Conservation (phyloP, 345 rosid species). For the Eucalyptus brandiana region DNA sequence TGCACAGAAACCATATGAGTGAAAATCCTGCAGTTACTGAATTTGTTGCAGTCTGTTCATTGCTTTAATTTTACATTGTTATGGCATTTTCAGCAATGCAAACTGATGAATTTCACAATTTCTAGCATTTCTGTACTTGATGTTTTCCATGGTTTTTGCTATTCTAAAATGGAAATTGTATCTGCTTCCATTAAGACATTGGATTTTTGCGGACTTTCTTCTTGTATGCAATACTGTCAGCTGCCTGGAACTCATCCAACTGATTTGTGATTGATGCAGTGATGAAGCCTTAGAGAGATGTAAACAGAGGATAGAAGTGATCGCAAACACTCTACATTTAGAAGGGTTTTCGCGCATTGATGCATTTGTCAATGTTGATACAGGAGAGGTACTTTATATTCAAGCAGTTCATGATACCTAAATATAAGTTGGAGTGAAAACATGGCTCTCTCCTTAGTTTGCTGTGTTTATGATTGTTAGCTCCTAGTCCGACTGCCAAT, state of each 20-base stretch:
- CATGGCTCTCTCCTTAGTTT: not conserved
- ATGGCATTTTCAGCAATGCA: not conserved
- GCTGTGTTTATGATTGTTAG: not conserved
- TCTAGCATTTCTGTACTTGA: not conserved
- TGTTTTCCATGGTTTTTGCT: not conserved
- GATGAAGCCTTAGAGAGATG: slow-evolving; percentile 53
- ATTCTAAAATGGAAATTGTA: not conserved
- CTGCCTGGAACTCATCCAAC: not conserved
- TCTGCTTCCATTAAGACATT: not conserved
- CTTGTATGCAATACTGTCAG: not conserved
- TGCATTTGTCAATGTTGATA: slow-evolving; percentile 82
- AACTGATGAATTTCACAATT: not conserved
- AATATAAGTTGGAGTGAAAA: not conserved
- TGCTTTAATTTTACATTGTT: not conserved
- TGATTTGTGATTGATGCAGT: slow-evolving; percentile 17
- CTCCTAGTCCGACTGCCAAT: not conserved
- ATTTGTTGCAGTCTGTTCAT: not conserved
- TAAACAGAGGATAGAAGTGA: slow-evolving; percentile 59
- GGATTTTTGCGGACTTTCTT: not conserved
- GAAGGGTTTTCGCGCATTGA: slow-evolving; percentile 94
- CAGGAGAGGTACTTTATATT: slow-evolving; percentile 59
- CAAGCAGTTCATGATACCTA: not conserved
- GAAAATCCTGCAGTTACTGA: not conserved
- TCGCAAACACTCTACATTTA: slow-evolving; percentile 58
- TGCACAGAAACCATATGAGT: not conserved